Evolutionary conservation across 495 filamentous ascomycete species (phyloP).

Genomic region (Xylaria cubensis): DNA sequence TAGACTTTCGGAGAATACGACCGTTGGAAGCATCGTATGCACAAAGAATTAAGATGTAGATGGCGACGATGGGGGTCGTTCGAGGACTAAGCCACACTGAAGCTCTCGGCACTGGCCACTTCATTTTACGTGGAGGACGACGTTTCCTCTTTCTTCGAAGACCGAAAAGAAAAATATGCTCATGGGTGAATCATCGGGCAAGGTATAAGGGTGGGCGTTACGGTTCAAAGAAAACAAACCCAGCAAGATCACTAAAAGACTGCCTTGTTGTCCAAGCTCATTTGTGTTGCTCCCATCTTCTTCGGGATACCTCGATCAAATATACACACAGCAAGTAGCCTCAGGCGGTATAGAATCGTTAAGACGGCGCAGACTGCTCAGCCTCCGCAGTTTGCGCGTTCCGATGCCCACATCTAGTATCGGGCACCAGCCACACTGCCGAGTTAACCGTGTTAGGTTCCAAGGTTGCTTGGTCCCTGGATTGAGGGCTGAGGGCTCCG

Average conservation of each 20-base stretch:
- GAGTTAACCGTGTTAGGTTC: slow-evolving; percentile 13
- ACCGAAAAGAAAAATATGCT: neutral
- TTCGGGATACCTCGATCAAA: too few species aligned
- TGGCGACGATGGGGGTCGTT: neutral
- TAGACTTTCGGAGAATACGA: neutral
- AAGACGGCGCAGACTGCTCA: slow-evolving; percentile 6
- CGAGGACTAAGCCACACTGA: neutral
- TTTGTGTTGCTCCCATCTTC: too few species aligned
- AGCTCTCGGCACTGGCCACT: neutral
- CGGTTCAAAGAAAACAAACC: neutral
- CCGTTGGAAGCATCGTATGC: neutral
- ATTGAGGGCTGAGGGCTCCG: slow-evolving; percentile 18
- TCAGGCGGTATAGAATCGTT: too few species aligned
- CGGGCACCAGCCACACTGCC: slow-evolving; percentile 21
- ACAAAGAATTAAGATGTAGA: neutral
- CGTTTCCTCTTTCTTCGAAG: neutral
- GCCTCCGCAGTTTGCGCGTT: slow-evolving; percentile 9
- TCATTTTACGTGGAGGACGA: neutral
- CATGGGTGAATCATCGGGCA: too few species aligned
- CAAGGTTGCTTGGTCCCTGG: slow-evolving; percentile 3
- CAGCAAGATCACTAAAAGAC: neutral
- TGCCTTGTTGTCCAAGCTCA: too few species aligned
- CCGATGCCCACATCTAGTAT: neutral
- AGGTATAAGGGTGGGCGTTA: too few species aligned
- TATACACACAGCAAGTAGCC: too few species aligned